Base-by-base conservation (phyloP, 331 rosid genomes). In the Telfairia occidentalis region DNA sequence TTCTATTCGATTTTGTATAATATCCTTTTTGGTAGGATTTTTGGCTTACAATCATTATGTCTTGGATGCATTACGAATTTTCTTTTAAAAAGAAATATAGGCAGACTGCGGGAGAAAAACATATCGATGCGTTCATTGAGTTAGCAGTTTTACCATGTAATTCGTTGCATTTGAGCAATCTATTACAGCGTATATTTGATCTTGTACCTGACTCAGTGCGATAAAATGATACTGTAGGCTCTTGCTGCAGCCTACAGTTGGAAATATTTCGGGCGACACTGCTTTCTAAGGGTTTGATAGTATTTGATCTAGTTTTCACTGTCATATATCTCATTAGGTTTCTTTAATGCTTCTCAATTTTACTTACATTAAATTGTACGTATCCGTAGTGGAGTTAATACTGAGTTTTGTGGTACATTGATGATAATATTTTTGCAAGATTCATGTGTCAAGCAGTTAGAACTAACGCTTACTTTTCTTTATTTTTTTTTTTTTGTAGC, bases 1-100 rank as follows among this genome's bases (percentile, higher is more conserved):
- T 86, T 81, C 63, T 82, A 82, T 86, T 88, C 85, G 71, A 67
- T 84, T 81, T 63, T 87, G 89, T 90, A 85, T 73, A 73, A 89
- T 86, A 84, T 82, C 77, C 77, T 73, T 85, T 88, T 84, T 76
- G 84, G 88, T 80, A 43, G 42, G 78, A 76, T 78, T 70, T 70
- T 57, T 79, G 81, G 88, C 80, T 71, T 82, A 78, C 73, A 78
- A 59, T 79, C 85, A 52, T 71, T 10, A 35, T 82, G 66, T 66
- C 43, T 74, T 79, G 87, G 92, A 82, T 82, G 59, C 67, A 40
- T 84, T 46, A 73, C 85, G 64, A 83, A 76, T 85, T 85, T 83
- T 81, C 81, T 76, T 7, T 40, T 12, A 21, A 64, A 11, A 24
- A 48, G 18, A n/a, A 73, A 9, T 32, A 54, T 37, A 35, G 66